A percentile compares a stretch with the other conserved stretches of the same genome.
Evolutionary conservation across 2,329 filamentous ascomycete species (phyloP).

Genomic region (Alternaria novae-zelandiae): DNA sequence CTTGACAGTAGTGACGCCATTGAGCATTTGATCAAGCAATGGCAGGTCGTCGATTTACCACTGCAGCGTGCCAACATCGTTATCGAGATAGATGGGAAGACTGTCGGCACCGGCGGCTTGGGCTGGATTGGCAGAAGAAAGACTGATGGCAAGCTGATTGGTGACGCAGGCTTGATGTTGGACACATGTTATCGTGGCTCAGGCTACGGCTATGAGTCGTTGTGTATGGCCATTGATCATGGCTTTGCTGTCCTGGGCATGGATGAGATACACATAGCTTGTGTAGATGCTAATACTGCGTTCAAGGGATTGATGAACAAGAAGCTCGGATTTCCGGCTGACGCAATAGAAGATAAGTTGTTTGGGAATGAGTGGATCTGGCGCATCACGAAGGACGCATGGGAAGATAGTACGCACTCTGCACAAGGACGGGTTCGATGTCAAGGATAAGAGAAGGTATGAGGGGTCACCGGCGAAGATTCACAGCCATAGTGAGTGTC

Average conservation of each 20-base stretch:
- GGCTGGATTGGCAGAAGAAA: background rate
- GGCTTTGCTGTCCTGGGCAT: slow-evolving; percentile 2
- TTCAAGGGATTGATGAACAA: background rate
- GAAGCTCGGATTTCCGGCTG: background rate
- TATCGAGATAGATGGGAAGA: background rate
- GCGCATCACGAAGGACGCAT: background rate
- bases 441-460: background rate
- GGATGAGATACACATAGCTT: background rate
- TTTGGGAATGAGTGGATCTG: background rate
- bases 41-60: background rate
- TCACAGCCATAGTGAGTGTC: background rate
- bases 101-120: background rate
- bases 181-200: background rate
- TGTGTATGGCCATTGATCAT: slow-evolving; percentile 1
- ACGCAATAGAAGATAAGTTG: background rate
- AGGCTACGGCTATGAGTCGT: background rate
- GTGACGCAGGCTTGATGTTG: slow-evolving; percentile 1
- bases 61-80: background rate
- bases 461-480: background rate
- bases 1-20: background rate
- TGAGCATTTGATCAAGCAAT: background rate
- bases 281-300: background rate
- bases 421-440: background rate
- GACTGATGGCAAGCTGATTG: background rate
- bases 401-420: background rate